A percentile compares a stretch with the other conserved stretches of the same genome.
phyloP scores from a whole-genome alignment of 371 early-diverging fungal species.

The Haplosporangium sp. region DNA sequence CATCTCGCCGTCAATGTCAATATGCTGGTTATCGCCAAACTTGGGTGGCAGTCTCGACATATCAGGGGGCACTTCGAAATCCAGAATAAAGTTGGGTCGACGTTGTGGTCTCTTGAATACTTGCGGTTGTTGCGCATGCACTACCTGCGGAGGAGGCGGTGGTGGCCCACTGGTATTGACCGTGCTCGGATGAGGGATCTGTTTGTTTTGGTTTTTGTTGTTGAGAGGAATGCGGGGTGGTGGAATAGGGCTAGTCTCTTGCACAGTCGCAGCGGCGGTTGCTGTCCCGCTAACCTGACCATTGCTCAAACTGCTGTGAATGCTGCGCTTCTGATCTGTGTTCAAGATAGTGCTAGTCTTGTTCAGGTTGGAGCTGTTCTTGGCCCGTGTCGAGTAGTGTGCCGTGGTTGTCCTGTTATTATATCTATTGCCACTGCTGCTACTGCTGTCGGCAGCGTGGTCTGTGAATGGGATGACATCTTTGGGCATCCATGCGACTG shows the following conservation, averaged over 20 bases:
- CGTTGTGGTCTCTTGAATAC: conserved; percentile 11
- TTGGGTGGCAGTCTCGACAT: conserved; percentile 68
- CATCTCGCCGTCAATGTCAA: conserved; percentile 68
- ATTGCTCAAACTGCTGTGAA: too few species aligned
- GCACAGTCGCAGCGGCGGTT: too few species aligned
- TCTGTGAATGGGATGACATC: conserved; percentile 8
- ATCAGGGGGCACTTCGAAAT: conserved; percentile 54
- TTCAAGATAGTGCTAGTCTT: background rate
- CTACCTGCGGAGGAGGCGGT: conserved; percentile 5
- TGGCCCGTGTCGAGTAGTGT: background rate
- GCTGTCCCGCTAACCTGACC: too few species aligned
- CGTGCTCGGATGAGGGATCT: too few species aligned
- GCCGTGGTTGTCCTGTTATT: conserved; percentile 1
- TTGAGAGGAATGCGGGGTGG: too few species aligned
- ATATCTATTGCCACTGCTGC: background rate
- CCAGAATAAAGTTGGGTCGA: conserved; percentile 43
- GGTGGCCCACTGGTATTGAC: background rate
- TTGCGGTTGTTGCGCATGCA: too few species aligned
- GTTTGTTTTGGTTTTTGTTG: too few species aligned
- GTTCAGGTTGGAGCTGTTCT: background rate
- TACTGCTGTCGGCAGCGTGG: conserved; percentile 1
- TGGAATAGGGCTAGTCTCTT: too few species aligned
- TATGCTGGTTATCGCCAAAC: conserved; percentile 76
- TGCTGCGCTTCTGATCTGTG: too few species aligned
- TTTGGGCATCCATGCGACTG: conserved; percentile 38